Conservation (phyloP, 805 yeast genomes). For the Suhomyces tanzawaensis region DNA sequence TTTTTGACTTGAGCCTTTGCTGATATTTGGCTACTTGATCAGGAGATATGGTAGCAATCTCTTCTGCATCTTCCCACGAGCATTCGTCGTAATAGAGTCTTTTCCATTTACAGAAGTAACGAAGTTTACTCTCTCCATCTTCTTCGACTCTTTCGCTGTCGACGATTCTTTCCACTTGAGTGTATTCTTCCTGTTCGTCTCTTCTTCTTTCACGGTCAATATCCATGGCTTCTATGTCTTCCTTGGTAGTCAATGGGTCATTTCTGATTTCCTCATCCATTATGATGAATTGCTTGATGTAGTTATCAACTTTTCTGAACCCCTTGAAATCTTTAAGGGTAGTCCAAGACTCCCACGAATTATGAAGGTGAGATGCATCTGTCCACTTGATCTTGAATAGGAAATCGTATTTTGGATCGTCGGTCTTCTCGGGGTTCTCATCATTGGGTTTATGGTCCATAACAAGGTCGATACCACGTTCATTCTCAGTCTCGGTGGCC, state of each 20-base stretch:
- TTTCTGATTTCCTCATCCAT: slow-evolving; percentile 71
- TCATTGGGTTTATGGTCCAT: slow-evolving; percentile 39
- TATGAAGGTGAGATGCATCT: slow-evolving; percentile 85
- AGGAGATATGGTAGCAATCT: slow-evolving; percentile 81
- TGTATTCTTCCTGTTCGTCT: slow-evolving; percentile 81
- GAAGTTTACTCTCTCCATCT: slow-evolving; percentile 63
- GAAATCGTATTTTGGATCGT: slow-evolving; percentile 58
- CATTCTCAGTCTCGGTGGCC: slow-evolving; percentile 32
- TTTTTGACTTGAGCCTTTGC: slow-evolving; percentile 75
- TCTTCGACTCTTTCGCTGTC: slow-evolving; percentile 76
- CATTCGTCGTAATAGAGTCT: slow-evolving; percentile 91
- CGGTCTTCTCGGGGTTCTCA: slow-evolving; percentile 39
- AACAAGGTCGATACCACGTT: slow-evolving; percentile 36
- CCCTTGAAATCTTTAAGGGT: slow-evolving; percentile 61
- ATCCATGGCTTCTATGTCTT: slow-evolving; percentile 91
- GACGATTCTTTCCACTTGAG: slow-evolving; percentile 85
- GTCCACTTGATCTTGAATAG: slow-evolving; percentile 79
- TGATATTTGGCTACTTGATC: slow-evolving; percentile 81
- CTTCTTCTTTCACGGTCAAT: slow-evolving; percentile 81
- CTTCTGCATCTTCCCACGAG: slow-evolving; percentile 93
- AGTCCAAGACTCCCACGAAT: slow-evolving; percentile 83
- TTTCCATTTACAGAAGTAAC: slow-evolving; percentile 91
- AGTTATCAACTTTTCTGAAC: slow-evolving; percentile 82
- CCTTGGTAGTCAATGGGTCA: slow-evolving; percentile 82
- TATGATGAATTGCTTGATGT: slow-evolving; percentile 73